Base-by-base conservation (phyloP, 208 protist species). In the Herpetomonas muscarum region DNA sequence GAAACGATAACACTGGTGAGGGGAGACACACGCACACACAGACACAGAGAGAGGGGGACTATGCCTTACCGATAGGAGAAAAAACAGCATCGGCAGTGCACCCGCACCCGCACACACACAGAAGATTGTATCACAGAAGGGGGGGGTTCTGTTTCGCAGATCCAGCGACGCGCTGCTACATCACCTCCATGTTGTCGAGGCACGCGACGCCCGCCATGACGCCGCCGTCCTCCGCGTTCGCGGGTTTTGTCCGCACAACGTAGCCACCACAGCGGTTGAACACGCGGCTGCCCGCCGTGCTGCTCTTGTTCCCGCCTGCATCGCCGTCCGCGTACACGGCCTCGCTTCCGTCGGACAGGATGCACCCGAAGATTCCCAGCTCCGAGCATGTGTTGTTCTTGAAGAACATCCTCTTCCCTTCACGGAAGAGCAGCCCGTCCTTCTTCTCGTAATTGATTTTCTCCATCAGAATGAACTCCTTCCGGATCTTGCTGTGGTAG, bases 181-280 rank as follows among this genome's bases (percentile, higher is more conserved):
- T 48, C 28, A 75, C 37, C 49, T 34, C 29, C 15, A 90, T 45
- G 53, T 79, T 95, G 63, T 98, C 94, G 1, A 98, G 70, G 29
- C 87, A 81, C 42, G 93, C 90, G 28, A 98, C 78, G 42, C 97
- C 97, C 9, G 90, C 77, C 58, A 97, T 96, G 26, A 98, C 94
- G 53, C 97, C 97, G 12, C 94, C 96, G 53, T 98, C 97, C 31
- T 96, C 79, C 37, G 83, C 70, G 31, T 84, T 64, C 12, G 88
- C 81, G 17, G 81, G 78, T 62, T 98, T 98, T 7, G 97, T 86
- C 4, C 97, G 79, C 48, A 98, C 71, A 0, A 97, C 61, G 52
- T 92, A 87, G n/a, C 97, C 97, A 1, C 76, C 93, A 34, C 62
- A 49, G 24, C 75, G 57, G 59, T 96, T 93, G 2, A 77, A 29